Percentiles rank a stretch among this genome's conserved stretches.
Evolutionary conservation across 805 yeast genomes (phyloP).

Genomic region (Yamadazyma endophytica): DNA sequence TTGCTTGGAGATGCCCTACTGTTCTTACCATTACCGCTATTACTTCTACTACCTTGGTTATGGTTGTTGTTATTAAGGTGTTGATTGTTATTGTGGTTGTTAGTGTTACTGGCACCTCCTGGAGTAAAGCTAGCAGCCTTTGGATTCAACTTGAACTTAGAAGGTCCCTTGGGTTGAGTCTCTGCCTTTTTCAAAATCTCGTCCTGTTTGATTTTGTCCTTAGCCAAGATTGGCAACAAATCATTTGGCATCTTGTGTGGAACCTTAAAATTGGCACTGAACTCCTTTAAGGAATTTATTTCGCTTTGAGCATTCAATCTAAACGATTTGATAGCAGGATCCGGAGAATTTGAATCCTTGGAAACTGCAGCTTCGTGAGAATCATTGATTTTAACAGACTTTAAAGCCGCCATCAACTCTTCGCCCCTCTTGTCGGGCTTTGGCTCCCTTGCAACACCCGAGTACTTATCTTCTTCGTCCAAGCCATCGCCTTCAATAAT

Average conservation of each 20-base stretch:
- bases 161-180: constrained; percentile 1
- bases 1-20: constrained; percentile 20
- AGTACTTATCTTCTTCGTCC: constrained; percentile 95
- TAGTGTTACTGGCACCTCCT: constrained; percentile 15
- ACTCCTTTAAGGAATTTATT: constrained; percentile 67
- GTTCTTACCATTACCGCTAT: too few species aligned
- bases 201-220: constrained; percentile 62
- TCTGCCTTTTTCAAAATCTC: constrained; percentile 47
- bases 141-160: constrained; percentile 56
- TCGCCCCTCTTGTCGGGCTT: constrained; percentile 33
- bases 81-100: constrained; percentile 1
- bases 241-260: constrained; percentile 59
- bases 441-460: constrained; percentile 69
- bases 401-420: constrained; percentile 46
- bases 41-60: too few species aligned
- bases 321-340: constrained; percentile 26
- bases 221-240: constrained; percentile 63
- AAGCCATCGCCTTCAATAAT: constrained; percentile 79
- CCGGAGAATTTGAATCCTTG: constrained; percentile 13
- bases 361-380: constrained; percentile 42
- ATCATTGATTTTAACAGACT: constrained; percentile 19
- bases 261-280: constrained; percentile 77
- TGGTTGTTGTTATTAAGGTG: constrained; percentile 5
- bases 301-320: constrained; percentile 55
- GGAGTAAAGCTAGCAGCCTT: constrained; percentile 63